phyloP scores from a whole-genome alignment of 2,329 filamentous ascomycete genomes.

The Xylariomycetidae sp. region DNA sequence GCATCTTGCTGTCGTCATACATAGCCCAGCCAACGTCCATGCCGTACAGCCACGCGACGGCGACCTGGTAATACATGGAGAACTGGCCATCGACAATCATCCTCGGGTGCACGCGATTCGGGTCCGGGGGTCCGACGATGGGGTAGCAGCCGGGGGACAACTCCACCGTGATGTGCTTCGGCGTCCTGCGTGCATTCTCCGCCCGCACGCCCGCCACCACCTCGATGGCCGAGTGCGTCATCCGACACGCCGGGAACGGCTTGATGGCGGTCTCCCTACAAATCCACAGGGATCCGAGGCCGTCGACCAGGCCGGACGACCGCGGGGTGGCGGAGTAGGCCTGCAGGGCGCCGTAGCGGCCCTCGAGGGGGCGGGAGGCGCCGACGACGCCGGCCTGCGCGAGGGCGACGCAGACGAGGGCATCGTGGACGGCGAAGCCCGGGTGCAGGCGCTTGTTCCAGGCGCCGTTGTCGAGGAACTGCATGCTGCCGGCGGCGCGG shows the following conservation, averaged over 20 bases:
- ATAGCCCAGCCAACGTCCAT: conserved; percentile 17
- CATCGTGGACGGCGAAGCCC: conserved; percentile 23
- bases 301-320: conserved; percentile 9
- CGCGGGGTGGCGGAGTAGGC: conserved; percentile 15
- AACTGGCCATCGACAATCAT: conserved; percentile 24
- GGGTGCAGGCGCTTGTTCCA: conserved; percentile 26
- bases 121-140: conserved; percentile 15
- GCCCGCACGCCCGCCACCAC: conserved; percentile 14
- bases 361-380: conserved; percentile 17
- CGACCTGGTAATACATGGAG: conserved; percentile 24
- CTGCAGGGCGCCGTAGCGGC: conserved; percentile 17
- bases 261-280: conserved; percentile 20
- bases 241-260: conserved; percentile 20
- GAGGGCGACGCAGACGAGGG: conserved; percentile 18
- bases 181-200: conserved; percentile 4
- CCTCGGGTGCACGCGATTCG: conserved; percentile 20
- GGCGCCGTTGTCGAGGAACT: conserved; percentile 24
- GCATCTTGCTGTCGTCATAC: conserved; percentile 18
- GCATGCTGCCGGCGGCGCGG: conserved; percentile 23
- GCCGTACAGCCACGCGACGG: conserved; percentile 20
- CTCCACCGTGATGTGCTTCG: conserved; percentile 14
- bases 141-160: conserved; percentile 15
- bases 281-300: conserved; percentile 17
- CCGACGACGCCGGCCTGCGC: conserved; percentile 20
- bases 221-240: conserved; percentile 24